phyloP scores from a whole-genome alignment of 495 filamentous ascomycete genomes.

The Acidiella bohemica region DNA sequence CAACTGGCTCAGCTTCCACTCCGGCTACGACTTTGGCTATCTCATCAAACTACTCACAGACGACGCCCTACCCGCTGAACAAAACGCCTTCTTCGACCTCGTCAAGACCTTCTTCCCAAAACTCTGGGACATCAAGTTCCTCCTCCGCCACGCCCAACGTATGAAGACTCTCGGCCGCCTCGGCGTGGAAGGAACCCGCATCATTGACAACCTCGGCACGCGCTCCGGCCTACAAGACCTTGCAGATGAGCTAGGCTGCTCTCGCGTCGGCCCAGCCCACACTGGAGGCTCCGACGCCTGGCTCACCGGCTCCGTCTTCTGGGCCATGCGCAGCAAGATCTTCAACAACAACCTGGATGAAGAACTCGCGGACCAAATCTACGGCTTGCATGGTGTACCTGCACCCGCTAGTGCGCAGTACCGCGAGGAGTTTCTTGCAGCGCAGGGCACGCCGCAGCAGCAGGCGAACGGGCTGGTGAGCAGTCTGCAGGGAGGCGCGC shows the following conservation, averaged over 20 bases:
- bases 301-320: conserved; percentile 53
- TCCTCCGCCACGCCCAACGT: conserved; percentile 78
- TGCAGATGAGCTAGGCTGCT: conserved; percentile 80
- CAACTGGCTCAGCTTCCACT: conserved; percentile 93
- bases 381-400: conserved; percentile 63
- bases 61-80: conserved; percentile 68
- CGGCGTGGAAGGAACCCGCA: conserved; percentile 48
- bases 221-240: conserved; percentile 87
- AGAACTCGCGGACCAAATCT: conserved; percentile 83
- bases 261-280: conserved; percentile 72
- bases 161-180: conserved; percentile 30
- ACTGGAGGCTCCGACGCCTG: conserved; percentile 85
- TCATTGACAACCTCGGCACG: conserved; percentile 63
- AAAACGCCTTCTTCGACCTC: conserved; percentile 69
- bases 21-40: conserved; percentile 98
- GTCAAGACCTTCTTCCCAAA: conserved; percentile 85
- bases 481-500: conserved; percentile 8
- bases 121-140: conserved; percentile 91
- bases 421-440: conserved; percentile 26
- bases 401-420: conserved; percentile 34
- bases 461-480: conserved; percentile 7
- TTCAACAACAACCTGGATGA: conserved; percentile 79
- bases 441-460: conserved; percentile 17
- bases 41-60: conserved; percentile 81
- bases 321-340: conserved; percentile 41